Conservation (phyloP, 1,139 yeast species). For the Hyphopichia buzzinii region DNA sequence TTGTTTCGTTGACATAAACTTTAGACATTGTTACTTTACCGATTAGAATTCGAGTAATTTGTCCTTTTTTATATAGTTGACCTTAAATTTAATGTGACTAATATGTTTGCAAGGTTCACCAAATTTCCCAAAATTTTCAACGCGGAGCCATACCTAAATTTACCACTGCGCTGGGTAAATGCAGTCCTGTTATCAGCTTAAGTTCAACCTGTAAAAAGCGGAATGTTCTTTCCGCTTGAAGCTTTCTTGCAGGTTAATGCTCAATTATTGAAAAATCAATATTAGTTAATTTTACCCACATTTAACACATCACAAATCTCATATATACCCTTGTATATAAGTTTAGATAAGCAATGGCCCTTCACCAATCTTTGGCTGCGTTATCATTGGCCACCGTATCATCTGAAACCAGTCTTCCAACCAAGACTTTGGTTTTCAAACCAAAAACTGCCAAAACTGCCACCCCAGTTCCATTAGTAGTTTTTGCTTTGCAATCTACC, state of each 20-base stretch:
- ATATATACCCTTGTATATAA: neutral
- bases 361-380: conserved; percentile 59
- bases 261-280: too few species aligned
- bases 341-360: conserved; percentile 39
- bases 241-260: too few species aligned
- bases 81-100: too few species aligned
- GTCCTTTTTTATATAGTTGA: too few species aligned
- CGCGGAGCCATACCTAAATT: too few species aligned
- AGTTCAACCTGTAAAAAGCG: neutral
- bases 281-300: too few species aligned
- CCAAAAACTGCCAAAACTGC: conserved; percentile 89
- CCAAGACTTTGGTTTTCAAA: conserved; percentile 82
- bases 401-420: conserved; percentile 42
- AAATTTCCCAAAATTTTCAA: too few species aligned
- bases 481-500: conserved; percentile 71
- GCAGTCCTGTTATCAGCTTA: neutral
- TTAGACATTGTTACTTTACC: conserved; percentile 5
- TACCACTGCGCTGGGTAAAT: too few species aligned
- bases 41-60: too few species aligned
- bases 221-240: too few species aligned
- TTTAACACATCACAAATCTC: too few species aligned
- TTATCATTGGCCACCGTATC: conserved; percentile 50
- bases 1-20: conserved; percentile 66
- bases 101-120: too few species aligned
- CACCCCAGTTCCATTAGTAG: conserved; percentile 77